These are phyloP conservation scores for Panellus pusillus DNA, from an alignment of 768 basidiomycete species.

Conservation along the genomic window DNA sequence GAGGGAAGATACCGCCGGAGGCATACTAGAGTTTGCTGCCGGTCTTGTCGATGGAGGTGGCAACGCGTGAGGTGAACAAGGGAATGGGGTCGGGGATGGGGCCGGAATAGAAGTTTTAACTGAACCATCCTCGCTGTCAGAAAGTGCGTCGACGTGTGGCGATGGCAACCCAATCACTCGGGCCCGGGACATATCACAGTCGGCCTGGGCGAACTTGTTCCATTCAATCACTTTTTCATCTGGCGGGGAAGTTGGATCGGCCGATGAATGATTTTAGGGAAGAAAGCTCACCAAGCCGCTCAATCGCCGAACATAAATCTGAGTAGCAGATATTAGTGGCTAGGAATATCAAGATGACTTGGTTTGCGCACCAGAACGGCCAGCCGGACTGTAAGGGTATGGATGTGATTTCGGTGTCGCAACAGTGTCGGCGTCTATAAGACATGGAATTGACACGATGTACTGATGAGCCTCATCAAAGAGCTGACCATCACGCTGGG, in stretches of 20 bases:
- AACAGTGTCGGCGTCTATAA: slow-evolving; percentile 4
- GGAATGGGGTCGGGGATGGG: background rate
- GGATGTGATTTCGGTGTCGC: background rate
- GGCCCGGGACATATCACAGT: background rate
- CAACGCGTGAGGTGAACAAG: background rate
- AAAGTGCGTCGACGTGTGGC: slow-evolving; percentile 9
- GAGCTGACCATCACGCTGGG: slow-evolving; percentile 5
- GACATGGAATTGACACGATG: slow-evolving; percentile 3
- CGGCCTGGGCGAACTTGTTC: background rate
- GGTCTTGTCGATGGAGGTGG: background rate
- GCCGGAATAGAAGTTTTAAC: slow-evolving; percentile 9
- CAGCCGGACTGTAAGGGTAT: background rate
- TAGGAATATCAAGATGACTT: background rate
- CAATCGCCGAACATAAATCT: slow-evolving; percentile 1
- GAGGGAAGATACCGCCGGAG: background rate
- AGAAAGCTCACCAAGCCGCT: slow-evolving; percentile 2
- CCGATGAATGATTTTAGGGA: background rate
- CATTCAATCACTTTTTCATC: background rate
- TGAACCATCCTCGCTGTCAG: background rate
- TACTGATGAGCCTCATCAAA: background rate
- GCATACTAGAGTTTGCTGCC: background rate
- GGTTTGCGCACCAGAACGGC: background rate
- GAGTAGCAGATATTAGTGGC: background rate
- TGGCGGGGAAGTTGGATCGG: background rate
- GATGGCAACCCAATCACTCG: background rate